A percentile compares a stretch with the other conserved stretches of the same genome.
Evolutionary conservation across 352 stramenopile species (phyloP).

Genomic region (Thalassiosira pacifica): DNA sequence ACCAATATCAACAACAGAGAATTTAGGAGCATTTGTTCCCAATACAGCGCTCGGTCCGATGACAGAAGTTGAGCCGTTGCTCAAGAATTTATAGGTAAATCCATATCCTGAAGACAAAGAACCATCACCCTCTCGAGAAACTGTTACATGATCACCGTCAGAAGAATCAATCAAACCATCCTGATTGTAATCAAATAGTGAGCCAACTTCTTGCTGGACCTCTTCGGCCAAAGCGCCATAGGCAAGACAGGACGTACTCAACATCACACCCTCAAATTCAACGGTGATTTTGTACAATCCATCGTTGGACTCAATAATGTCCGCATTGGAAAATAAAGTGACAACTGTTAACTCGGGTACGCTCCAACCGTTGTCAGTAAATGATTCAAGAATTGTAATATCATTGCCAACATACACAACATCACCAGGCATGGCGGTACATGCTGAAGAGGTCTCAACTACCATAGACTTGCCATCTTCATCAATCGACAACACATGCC

Average conservation of each 20-base stretch:
- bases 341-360: constrained; percentile 65
- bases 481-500: constrained; percentile 57
- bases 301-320: constrained; percentile 53
- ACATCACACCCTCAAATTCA: constrained; percentile 58
- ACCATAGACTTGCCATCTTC: constrained; percentile 67
- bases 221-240: constrained; percentile 88
- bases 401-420: constrained; percentile 54
- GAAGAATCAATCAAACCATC: constrained; percentile 75
- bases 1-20: constrained; percentile 80
- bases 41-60: constrained; percentile 78
- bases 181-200: constrained; percentile 87
- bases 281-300: constrained; percentile 85
- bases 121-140: constrained; percentile 81
- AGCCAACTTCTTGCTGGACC: constrained; percentile 90
- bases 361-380: constrained; percentile 56
- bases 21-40: constrained; percentile 76
- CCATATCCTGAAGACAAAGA: constrained; percentile 80
- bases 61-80: constrained; percentile 52
- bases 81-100: constrained; percentile 82
- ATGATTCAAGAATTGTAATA: constrained; percentile 64
- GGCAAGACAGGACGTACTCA: constrained; percentile 77
- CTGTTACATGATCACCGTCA: constrained; percentile 83
- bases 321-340: constrained; percentile 62
- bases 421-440: constrained; percentile 52
- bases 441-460: constrained; percentile 46